Base-by-base conservation (phyloP, 1,284 basidiomycete genomes). In the Inonotus hispidus region DNA sequence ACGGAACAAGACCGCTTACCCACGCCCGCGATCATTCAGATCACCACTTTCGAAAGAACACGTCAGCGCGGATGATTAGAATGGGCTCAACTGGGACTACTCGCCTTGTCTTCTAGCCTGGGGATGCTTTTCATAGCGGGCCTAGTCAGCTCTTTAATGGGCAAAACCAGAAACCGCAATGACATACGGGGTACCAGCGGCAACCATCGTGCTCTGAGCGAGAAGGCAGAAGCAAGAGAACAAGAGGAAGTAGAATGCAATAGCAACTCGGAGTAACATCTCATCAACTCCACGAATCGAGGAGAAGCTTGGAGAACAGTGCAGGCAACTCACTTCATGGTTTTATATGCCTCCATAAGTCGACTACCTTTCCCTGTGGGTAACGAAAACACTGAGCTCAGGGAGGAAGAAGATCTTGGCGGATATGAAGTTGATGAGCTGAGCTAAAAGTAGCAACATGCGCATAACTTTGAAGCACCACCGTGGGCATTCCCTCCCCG, bases 1-100 rank as follows among this genome's bases (percentile, higher is more conserved):
- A 32, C 25, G 38, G 23, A 53, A 55, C 41, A 56, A 25, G 45
- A 56, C 27, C 55, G 35, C 55, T 56, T 35, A 56, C 55, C 32
- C 41, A 35, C 55, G 55, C 25, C 43, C 55, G 3, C 35, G 41
- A 27, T 46, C 25, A 56, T 56, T 32, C 32, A 56, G n/a, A 19
- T 25, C 41, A 35, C 39, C 27, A 43, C 41, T 43, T 43, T 43
- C 41, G 19, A n/a, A 19, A 43, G 41, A n/a, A n/a, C 16, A 25
- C 23, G n/a, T 56, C 25, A 56, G 55, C 55, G 55, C 29, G 16
- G 41, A 14, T 10, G 21, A 32, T 4, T 32, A 32, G 46, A 46
- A 56, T n/a, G 25, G 10, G 37, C 41, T 46, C 45, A 46, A 16
- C 21, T 25, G 41, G 46, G 25, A 16, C 8, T 1, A 41, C 55